Evolutionary conservation across 306 rosid species (phyloP), one percentile per base, ranked within the genome.

Genomic region (Adenanthera pavonina): DNA sequence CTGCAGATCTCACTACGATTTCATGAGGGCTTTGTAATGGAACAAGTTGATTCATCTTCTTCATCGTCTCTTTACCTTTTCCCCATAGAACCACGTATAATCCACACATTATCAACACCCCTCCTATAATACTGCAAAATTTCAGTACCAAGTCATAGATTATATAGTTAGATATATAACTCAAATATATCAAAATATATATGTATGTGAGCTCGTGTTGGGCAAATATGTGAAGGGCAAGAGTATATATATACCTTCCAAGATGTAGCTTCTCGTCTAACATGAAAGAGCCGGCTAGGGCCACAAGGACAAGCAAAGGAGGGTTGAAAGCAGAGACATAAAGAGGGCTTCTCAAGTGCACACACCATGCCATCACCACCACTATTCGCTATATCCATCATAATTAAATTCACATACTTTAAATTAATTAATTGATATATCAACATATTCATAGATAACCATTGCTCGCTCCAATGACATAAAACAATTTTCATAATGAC

Each of bases 201-300:
- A 60, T 51, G 4, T 52, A 5, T 14, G 20, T 52, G 57, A 4
- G 57, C 8, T 5, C 1, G n/a, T 52, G 19, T 14, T 14, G 57
- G 8, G 2, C 8, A 1, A 52, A 19, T 4, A 16, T 53, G 46
- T 43, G 46, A 43, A 43, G 46, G 46, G 46, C 46, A 43, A 5
- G 41, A 25, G 30, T 25, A 25, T 25, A 25, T 5, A 38, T 3
- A 38, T 38, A 85, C 88, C 88, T 81, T 81, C 88, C 88, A 20
- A 85, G 59, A 34, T 85, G 77, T 72, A 85, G 60, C 9, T 85
- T 76, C 77, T 85, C 88, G 46, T 77, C 64, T 49, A 85, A 65
- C 57, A 81, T 16, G 2, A 81, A 25, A 72, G 46, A 69, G 1
- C 86, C 72, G 53, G 68, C 64, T 0, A 85, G 3, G 3, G 75